Conservation (phyloP, 2,329 filamentous ascomycete species). For the Beauveria varroae region DNA sequence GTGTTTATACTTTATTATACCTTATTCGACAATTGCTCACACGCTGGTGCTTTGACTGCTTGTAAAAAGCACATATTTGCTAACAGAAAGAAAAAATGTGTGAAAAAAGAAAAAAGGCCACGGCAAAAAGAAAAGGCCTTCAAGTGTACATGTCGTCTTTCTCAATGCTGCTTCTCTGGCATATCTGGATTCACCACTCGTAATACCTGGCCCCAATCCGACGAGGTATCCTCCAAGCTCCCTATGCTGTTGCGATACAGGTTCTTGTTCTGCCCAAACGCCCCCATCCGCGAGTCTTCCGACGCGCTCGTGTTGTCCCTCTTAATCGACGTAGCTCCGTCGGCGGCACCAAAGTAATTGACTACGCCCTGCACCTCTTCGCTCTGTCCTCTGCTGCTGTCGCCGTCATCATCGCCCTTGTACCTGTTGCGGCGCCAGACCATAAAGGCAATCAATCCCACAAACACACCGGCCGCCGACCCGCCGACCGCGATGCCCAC, state of each 20-base stretch:
- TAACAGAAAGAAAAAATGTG: too few species aligned
- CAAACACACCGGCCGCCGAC: background rate
- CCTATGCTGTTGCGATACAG: conserved; percentile 2
- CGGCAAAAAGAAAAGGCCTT: too few species aligned
- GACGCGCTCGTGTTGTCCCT: conserved; percentile 6
- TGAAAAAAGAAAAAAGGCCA: too few species aligned
- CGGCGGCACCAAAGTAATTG: background rate
- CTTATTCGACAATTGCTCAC: too few species aligned
- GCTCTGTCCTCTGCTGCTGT: background rate
- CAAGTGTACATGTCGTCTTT: background rate
- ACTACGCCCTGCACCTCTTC: background rate
- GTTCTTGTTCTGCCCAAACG: conserved; percentile 1
- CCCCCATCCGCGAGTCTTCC: conserved; percentile 4
- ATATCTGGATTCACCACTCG: conserved; percentile 3
- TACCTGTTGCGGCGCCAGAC: conserved; percentile 1
- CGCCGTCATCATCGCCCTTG: background rate
- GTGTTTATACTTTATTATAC: too few species aligned
- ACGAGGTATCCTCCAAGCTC: background rate
- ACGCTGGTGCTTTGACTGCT: too few species aligned
- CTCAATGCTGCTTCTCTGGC: background rate
- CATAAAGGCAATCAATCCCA: background rate
- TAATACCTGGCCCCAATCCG: background rate
- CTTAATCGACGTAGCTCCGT: background rate
- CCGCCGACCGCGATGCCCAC: conserved; percentile 4
- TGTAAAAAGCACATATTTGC: too few species aligned